Evolutionary conservation across 1,284 basidiomycete species (phyloP), one percentile per base, ranked within the genome.

Genomic region (Cystobasidium sp.): DNA sequence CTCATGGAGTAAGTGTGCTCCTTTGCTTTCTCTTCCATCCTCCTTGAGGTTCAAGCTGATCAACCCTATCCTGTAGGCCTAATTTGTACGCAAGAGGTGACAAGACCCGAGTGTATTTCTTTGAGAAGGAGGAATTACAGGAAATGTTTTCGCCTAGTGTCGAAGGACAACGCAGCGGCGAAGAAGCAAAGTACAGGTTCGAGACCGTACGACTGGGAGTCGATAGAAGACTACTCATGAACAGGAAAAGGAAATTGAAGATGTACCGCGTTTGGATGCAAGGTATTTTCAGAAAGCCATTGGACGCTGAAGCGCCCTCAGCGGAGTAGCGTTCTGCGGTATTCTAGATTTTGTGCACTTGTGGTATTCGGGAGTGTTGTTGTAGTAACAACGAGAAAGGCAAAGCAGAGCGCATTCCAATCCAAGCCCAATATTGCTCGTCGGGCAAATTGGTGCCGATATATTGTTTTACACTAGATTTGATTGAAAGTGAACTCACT

Each of bases 51-150:
- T 52, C 51, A 16, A 22, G 31, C 46, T 61, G 41, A 61, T 61
- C 12, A 44, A 9, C 44, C n/a, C 20, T 24, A 8, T 24, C 44
- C 2, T n/a, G 44, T 10, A 96, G 59, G 46, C 69, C 61, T 37
- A 65, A 95, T 96, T 81, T 92, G 77, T 97, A 97, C 80, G 90
- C 95, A 64, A 88, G 96, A 61, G 96, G 96, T 0, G 96, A 99
- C 83, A 96, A 95, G 77, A 99, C 96, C 0, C 86, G 97, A 46
- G 95, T 97, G 0, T 97, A 97, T 82, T 97, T 97, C 82, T 97
- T 97, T 79, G 91, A 92, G 76, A 82, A 91, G 20, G 91, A 92
- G 91, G 77, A 58, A 86, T 80, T 85, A 80, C 12, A 31, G 46
- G 61, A 70, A 5, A 70, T 69, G 39, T 70, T 75, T 44, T 70